Evolutionary conservation across 73 alveolate species (phyloP), one percentile per base, ranked within the genome.

Genomic region (Blepharisma stoltei): DNA sequence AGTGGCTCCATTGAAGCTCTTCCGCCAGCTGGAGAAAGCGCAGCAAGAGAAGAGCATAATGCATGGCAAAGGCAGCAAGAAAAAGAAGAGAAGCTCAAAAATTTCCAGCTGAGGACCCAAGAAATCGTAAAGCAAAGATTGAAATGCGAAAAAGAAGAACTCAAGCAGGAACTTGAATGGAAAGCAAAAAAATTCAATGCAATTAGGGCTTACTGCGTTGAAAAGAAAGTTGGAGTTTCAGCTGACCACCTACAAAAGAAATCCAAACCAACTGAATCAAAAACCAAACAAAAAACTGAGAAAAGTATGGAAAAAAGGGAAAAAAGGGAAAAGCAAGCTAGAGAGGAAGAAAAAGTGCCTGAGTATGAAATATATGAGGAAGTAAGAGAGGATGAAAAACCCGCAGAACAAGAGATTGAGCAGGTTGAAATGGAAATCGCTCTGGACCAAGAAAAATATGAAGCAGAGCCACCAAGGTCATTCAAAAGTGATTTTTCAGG

Each of bases 1-100:
- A 60, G 73, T 25, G 73, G 46, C 18, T 60, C 73, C 0, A n/a
- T 60, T 5, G 73, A 38, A 60, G 14, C 38, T 60, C 38, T 60
- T 8, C 73, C 73, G 2, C 23, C 23, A 60, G 73, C 73, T 18
- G 73, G 73, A 14, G 73, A 60, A 14, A 60, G 73, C 46, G 73
- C 73, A 14, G 11, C 23, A 20, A 60, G 73, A 25, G 73, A 60
- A 25, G 73, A 60, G 46, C 73, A 60, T 14, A 25, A 20, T 25
- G 73, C 73, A 14, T 60, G 73, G 73, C 73, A 60, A 60, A 60
- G 73, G 23, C 49, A n/a, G 3, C 73, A 60, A 38, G 23, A 14
- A 9, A 60, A 60, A 60, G 48, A 8, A 9, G 46, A 60, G 47
- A 14, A 60, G 46, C 46, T 60, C 5, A 38, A 60, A 60, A 38